Conservation (phyloP, 495 filamentous ascomycete species). For the Penicillium psychrofluorescens region DNA sequence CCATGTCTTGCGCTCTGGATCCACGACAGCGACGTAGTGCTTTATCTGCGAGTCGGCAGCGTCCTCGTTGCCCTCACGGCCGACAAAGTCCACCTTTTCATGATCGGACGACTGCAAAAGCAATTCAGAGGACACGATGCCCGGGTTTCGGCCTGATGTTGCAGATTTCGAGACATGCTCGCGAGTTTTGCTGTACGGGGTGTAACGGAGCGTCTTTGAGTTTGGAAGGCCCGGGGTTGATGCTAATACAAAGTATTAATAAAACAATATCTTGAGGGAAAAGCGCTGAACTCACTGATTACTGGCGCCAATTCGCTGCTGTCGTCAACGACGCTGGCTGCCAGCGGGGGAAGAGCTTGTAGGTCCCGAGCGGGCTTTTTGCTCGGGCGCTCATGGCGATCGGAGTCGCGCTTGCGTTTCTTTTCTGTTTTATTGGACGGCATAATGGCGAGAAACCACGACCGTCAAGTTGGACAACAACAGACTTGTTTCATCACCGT, state of each 20-base stretch:
- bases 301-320: slow-evolving; percentile 56
- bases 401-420: slow-evolving; percentile 65
- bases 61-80: slow-evolving; percentile 57
- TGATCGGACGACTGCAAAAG: slow-evolving; percentile 75
- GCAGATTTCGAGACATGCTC: slow-evolving; percentile 27
- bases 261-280: no score
- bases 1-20: slow-evolving; percentile 64
- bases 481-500: no score
- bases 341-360: slow-evolving; percentile 30
- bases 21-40: slow-evolving; percentile 83
- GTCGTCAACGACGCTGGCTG: slow-evolving; percentile 53
- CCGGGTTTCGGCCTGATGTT: slow-evolving; percentile 32
- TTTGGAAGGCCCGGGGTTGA: slow-evolving; percentile 60
- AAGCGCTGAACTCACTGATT: slow-evolving; percentile 25
- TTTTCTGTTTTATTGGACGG: slow-evolving; percentile 48
- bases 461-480: no score
- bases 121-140: slow-evolving; percentile 49
- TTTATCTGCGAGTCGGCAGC: slow-evolving; percentile 60
- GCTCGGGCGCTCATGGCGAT: slow-evolving; percentile 45
- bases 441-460: slow-evolving; percentile 30
- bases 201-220: slow-evolving; percentile 48
- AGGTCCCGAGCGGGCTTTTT: slow-evolving; percentile 57
- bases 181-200: slow-evolving; percentile 54
- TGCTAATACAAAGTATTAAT: slow-evolving; percentile 31
- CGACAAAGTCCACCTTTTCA: slow-evolving; percentile 72